These are phyloP conservation scores for Oryza officinalis DNA, from an alignment of 176 grass and related monocot genomes.

Conservation along the genomic window DNA sequence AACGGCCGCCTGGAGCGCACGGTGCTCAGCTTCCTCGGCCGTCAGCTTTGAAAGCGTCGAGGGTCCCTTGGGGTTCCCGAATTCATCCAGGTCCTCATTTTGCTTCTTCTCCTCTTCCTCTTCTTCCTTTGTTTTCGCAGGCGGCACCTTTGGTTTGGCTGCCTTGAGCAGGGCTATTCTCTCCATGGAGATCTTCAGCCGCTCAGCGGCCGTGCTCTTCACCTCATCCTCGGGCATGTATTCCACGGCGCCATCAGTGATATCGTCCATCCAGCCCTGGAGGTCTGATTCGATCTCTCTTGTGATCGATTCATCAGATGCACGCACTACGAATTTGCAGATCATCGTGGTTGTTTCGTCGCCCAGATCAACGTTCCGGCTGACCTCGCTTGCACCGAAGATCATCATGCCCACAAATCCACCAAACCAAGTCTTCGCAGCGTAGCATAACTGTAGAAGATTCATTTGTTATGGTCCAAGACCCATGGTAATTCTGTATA, in stretches of 20 bases:
- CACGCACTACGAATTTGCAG: constrained; percentile 89
- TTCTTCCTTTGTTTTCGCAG: constrained; percentile 56
- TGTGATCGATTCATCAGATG: constrained; percentile 88
- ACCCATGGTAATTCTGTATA: not conserved
- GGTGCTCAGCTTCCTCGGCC: constrained; percentile 87
- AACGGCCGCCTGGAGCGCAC: constrained; percentile 87
- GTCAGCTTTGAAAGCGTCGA: constrained; percentile 85
- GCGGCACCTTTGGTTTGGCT: constrained; percentile 72
- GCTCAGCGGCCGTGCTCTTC: constrained; percentile 68
- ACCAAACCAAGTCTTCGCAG: constrained; percentile 96
- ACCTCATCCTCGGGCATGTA: constrained; percentile 97
- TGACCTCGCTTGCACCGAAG: constrained; percentile 96
- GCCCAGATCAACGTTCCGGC: constrained; percentile 88
- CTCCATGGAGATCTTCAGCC: constrained; percentile 86
- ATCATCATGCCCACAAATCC: constrained; percentile 99
- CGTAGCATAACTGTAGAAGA: constrained; percentile 73
- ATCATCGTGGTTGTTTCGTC: constrained; percentile 99
- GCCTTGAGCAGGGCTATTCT: constrained; percentile 87
- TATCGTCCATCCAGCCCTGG: constrained; percentile 93
- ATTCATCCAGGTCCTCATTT: constrained; percentile 54
- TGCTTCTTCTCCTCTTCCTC: constrained; percentile 74
- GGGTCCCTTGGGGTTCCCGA: constrained; percentile 82
- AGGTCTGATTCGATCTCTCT: constrained; percentile 86
- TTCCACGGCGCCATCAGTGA: constrained; percentile 75
- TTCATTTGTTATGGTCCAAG: not conserved